Evolutionary conservation across 345 rosid genomes (phyloP).

Genomic region (Conringia planisiliqua): DNA sequence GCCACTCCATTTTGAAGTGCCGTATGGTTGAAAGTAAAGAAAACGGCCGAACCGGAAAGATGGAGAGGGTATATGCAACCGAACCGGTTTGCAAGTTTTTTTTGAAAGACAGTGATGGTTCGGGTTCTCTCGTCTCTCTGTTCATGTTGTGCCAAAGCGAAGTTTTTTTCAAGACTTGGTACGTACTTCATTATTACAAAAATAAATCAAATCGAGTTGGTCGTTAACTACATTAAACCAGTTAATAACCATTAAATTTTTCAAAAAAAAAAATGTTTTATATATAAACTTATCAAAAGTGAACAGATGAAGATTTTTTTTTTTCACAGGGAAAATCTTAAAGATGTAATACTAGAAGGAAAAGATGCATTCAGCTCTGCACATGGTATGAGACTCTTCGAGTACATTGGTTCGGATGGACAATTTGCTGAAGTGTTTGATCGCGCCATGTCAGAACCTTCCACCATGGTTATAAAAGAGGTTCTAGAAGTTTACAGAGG

Average conservation of each 20-base stretch:
- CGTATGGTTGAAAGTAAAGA: slow-evolving; percentile 15
- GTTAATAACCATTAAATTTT: not conserved
- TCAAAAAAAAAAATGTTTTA: too few relatives aligned
- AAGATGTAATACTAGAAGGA: slow-evolving; percentile 49
- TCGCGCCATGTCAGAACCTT: slow-evolving; percentile 43
- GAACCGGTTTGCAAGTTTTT: slow-evolving; percentile 33
- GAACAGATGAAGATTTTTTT: not conserved
- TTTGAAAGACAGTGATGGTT: slow-evolving; percentile 26
- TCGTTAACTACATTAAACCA: not conserved
- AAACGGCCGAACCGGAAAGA: slow-evolving; percentile 1
- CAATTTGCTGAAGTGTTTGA: slow-evolving; percentile 46
- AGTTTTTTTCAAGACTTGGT: slow-evolving; percentile 31
- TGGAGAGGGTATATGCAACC: slow-evolving; percentile 14
- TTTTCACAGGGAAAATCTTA: slow-evolving; percentile 35
- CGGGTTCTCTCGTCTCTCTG: slow-evolving; percentile 24
- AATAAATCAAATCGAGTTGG: not conserved
- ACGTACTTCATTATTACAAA: not conserved
- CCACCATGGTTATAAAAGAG: slow-evolving; percentile 40
- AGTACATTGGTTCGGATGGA: slow-evolving; percentile 39
- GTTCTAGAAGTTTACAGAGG: slow-evolving; percentile 52
- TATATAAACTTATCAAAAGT: not conserved
- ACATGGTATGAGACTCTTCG: slow-evolving; percentile 48
- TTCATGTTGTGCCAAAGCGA: slow-evolving; percentile 12
- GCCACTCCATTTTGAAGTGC: slow-evolving; percentile 44
- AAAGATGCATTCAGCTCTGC: slow-evolving; percentile 54